phyloP scores from a whole-genome alignment of 2,329 filamentous ascomycete species.

The Ambrosiella xylebori region DNA sequence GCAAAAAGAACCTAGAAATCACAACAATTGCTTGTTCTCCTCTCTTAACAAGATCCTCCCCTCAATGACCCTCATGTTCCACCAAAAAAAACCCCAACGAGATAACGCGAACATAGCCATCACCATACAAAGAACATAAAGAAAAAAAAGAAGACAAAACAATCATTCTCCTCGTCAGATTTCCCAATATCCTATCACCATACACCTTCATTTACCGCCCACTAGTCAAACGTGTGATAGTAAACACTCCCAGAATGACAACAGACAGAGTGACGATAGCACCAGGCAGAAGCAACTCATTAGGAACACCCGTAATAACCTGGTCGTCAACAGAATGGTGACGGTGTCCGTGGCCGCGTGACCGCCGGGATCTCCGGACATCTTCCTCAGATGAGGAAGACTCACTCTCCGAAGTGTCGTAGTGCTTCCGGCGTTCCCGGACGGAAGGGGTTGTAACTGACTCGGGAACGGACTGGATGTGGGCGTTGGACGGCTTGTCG shows the following conservation, averaged over 20 bases:
- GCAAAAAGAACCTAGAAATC: conserved; percentile 1
- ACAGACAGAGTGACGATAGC: conserved; percentile 91
- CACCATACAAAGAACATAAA: background rate
- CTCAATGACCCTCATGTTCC: background rate
- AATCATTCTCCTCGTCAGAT: background rate
- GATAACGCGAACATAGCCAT: background rate
- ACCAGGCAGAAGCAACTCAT: conserved; percentile 81
- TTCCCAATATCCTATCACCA: background rate
- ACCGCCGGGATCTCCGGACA: conserved; percentile 28
- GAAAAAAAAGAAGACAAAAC: background rate
- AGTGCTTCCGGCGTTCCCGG: conserved; percentile 31
- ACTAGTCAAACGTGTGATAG: conserved; percentile 53
- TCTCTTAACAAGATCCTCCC: background rate
- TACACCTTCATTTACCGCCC: conserved; percentile 22
- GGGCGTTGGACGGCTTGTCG: conserved; percentile 61
- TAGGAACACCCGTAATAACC: conserved; percentile 78
- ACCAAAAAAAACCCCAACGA: background rate
- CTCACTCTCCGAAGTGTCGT: conserved; percentile 40
- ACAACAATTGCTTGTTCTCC: background rate
- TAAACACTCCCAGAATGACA: conserved; percentile 85
- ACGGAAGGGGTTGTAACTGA: conserved; percentile 26
- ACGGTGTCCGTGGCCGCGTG: conserved; percentile 19
- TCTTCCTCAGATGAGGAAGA: conserved; percentile 37
- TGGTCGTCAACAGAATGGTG: conserved; percentile 41
- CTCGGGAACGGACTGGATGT: conserved; percentile 23